A percentile compares a stretch with the other conserved stretches of the same genome.
Evolutionary conservation across 2,329 filamentous ascomycete species (phyloP).

Genomic region (Diplocarpon mali): DNA sequence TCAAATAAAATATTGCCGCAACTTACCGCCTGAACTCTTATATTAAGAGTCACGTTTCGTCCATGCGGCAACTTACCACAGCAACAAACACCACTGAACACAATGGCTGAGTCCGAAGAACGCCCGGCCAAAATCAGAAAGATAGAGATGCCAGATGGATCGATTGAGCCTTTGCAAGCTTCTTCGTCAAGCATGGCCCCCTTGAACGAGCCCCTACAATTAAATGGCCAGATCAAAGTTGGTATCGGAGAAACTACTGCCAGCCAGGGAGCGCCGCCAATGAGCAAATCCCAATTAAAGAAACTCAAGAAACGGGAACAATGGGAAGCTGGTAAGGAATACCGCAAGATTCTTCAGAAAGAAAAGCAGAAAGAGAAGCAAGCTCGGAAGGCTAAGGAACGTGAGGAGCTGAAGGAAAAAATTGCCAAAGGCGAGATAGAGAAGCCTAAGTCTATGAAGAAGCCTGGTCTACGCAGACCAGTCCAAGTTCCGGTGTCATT

Average conservation of each 20-base stretch:
- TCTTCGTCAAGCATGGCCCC: not conserved
- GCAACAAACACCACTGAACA: not conserved
- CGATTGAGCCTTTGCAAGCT: not conserved
- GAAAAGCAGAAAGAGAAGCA: conserved; percentile 40
- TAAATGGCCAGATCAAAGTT: not conserved
- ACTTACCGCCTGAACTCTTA: not conserved
- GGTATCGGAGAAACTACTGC: not conserved
- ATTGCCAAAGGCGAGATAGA: conserved; percentile 23
- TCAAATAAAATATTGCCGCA: not conserved
- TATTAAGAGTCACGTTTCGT: not conserved
- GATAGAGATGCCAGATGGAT: conserved; percentile 11
- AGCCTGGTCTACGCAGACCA: conserved; percentile 15
- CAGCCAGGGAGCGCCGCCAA: conserved; percentile 6
- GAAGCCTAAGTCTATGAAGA: conserved; percentile 4
- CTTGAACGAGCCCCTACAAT: not conserved
- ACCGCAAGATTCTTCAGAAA: conserved; percentile 42
- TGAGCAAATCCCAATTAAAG: conserved; percentile 84
- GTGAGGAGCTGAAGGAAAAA: conserved; percentile 35
- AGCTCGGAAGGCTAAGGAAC: conserved; percentile 36
- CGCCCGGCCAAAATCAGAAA: conserved; percentile 25
- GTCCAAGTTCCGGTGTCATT: conserved; percentile 64
- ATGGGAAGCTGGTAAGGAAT: conserved; percentile 64
- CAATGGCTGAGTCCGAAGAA: conserved; percentile 24
- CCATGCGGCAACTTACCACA: not conserved
- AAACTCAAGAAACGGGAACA: conserved; percentile 59